Evolutionary conservation across 371 early-diverging fungal species (phyloP), one percentile per base, ranked within the genome.

Genomic region (Syncephalastrum sp.): DNA sequence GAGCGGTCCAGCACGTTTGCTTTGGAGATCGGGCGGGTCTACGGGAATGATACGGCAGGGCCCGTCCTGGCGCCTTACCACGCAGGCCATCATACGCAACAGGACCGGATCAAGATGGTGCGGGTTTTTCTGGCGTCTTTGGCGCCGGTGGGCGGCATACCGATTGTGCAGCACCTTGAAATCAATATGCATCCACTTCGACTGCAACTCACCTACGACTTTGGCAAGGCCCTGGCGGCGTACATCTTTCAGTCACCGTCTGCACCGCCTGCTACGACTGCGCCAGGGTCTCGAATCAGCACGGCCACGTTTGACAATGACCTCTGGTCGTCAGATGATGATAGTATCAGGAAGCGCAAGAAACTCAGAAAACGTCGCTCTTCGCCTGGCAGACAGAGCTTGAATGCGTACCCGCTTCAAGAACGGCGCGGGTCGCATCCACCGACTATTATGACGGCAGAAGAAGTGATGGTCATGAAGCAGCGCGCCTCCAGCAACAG

Each of bases 161-260:
- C 78, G 33, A 87, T 94, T 8, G 83, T 94, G 17, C 92, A 93
- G 53, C 90, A 91, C 47, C 82, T 95, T 47, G 94, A 93, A 61
- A 75, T 91, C 54, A 87, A 91, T 54, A 68, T 95, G 52, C 84
- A 79, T 53, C 93, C 95, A 0, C 65, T 93, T 23, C 75, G 82
- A 5, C 71, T 94, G 41, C 92, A 91, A 62, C 75, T 91, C 53
- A 91, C 91, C 0, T 86, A 91, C 51, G 91, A 87, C 17, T 81
- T 92, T 60, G 89, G 86, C 3, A 86, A 81, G 53, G 72, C 81
- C 42, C 67, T 93, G 17, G 81, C 85, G 4, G 71, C 76, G 27
- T 94, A 93, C 62, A 67, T 93, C 3, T 94, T 91, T 53, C 91
- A 29, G 27, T n/a, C 41, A 81, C 85, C 47, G 79, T 43, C 21